Evolutionary conservation across 306 rosid species (phyloP), one percentile per base, ranked within the genome.

Genomic region (Canavalia ensiformis): DNA sequence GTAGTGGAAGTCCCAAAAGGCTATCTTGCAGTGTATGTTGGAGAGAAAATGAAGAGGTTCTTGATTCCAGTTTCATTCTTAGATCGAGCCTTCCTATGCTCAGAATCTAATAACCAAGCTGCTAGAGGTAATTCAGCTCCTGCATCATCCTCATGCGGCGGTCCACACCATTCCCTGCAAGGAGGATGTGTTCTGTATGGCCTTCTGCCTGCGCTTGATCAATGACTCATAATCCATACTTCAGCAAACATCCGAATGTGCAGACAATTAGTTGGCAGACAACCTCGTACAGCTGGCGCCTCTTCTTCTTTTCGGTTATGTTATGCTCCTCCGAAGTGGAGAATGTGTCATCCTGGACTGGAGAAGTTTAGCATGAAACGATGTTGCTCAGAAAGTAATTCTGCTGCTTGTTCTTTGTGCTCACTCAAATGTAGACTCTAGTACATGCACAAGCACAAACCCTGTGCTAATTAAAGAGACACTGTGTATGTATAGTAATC

Each of bases 141-240:
- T n/a, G n/a, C 29, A 73, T 67, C 94, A 86, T 71, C 88, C 92
- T 5, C n/a, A 85, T 85, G 85, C n/a, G 89, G 88, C 4, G 89
- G 89, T 44, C 80, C 87, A n/a, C 50, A 87, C 91, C 72, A 83
- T 87, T 59, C 90, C 90, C 1, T 88, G 88, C 84, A 75, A 73
- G 35, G 88, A 91, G 59, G 84, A 86, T 11, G 6, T 81, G 57
- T 86, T 88, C 85, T n/a, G n/a, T n/a, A n/a, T n/a, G n/a, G n/a
- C n/a, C n/a, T n/a, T n/a, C n/a, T n/a, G n/a, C n/a, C n/a, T n/a
- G n/a, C n/a, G n/a, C n/a, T n/a, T n/a, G n/a, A n/a, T n/a, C n/a
- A n/a, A n/a, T n/a, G n/a, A n/a, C n/a, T n/a, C n/a, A n/a, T 85
- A 73, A 54, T 64, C 34, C 65, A 77, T 63, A 31, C 11, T 8